Evolutionary conservation across 2,329 filamentous ascomycete species (phyloP).

Genomic region (Orbilia ellipsospora): DNA sequence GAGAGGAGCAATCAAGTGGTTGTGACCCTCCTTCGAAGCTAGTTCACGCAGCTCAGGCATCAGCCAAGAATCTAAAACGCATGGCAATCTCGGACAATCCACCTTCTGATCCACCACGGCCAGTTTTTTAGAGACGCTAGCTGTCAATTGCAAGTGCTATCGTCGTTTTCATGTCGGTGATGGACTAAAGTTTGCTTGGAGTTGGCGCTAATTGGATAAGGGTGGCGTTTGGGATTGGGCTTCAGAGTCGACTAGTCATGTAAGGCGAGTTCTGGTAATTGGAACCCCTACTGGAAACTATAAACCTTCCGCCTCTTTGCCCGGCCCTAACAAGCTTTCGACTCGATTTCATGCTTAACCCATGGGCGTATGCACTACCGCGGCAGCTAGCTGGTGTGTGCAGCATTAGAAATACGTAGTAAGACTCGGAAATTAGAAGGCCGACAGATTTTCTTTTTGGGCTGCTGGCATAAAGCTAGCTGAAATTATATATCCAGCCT

Average conservation of each 20-base stretch:
- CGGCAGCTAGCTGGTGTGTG: background rate
- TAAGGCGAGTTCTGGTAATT: background rate
- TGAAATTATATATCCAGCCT: conserved; percentile 1
- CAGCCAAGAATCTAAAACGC: conserved; percentile 10
- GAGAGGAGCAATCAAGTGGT: background rate
- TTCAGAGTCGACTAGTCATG: conserved; percentile 3
- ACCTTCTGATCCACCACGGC: no score
- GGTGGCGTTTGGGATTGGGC: conserved; percentile 21
- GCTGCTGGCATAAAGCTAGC: no score
- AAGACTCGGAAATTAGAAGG: conserved; percentile 12
- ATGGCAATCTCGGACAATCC: conserved; percentile 2
- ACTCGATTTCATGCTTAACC: background rate
- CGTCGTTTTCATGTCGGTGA: conserved; percentile 9
- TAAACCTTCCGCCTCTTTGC: background rate
- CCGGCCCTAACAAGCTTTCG: background rate
- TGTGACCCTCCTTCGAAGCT: background rate
- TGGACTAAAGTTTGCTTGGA: no score
- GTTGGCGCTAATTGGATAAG: conserved; percentile 22
- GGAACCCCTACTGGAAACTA: conserved; percentile 9
- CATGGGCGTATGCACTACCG: conserved; percentile 5
- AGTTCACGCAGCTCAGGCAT: background rate
- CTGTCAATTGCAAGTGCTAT: conserved; percentile 7
- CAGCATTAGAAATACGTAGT: conserved; percentile 1
- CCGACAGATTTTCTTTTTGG: background rate
- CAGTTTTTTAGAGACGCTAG: background rate